Conservation (phyloP, 768 basidiomycete genomes). For the Piloderma croceum region DNA sequence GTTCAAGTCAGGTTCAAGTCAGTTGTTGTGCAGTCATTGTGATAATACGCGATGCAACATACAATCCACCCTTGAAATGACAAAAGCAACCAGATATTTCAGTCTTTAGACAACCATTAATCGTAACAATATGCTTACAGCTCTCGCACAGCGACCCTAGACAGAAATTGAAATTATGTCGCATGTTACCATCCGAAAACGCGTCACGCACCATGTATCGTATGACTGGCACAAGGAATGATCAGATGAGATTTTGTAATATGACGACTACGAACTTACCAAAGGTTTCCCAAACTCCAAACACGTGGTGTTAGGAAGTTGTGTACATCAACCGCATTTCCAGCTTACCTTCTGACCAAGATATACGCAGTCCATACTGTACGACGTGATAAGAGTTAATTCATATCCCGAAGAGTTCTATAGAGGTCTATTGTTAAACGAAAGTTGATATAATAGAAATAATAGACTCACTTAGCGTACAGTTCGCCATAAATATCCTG, state of each 20-base stretch:
- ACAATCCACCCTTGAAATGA: constrained; percentile 64
- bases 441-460: no score
- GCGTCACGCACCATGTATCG: constrained; percentile 44
- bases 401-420: no score
- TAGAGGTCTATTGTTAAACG: no score
- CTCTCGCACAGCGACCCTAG: constrained; percentile 66
- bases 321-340: neutral
- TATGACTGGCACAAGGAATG: constrained; percentile 36
- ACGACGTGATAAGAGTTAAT: neutral
- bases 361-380: constrained; percentile 93
- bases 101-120: neutral
- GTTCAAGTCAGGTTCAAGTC: neutral
- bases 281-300: constrained; percentile 69
- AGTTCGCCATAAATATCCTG: constrained; percentile 97
- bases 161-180: neutral
- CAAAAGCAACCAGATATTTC: constrained; percentile 3
- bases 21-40: no score
- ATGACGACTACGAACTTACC: constrained; percentile 34
- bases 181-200: no score
- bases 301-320: no score
- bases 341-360: constrained; percentile 79
- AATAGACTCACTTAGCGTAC: constrained; percentile 35
- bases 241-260: constrained; percentile 4
- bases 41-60: constrained; percentile 21
- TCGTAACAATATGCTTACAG: constrained; percentile 44